Evolutionary conservation across 495 filamentous ascomycete species (phyloP), one percentile per base, ranked within the genome.

Genomic region (Amorphotheca resinae): DNA sequence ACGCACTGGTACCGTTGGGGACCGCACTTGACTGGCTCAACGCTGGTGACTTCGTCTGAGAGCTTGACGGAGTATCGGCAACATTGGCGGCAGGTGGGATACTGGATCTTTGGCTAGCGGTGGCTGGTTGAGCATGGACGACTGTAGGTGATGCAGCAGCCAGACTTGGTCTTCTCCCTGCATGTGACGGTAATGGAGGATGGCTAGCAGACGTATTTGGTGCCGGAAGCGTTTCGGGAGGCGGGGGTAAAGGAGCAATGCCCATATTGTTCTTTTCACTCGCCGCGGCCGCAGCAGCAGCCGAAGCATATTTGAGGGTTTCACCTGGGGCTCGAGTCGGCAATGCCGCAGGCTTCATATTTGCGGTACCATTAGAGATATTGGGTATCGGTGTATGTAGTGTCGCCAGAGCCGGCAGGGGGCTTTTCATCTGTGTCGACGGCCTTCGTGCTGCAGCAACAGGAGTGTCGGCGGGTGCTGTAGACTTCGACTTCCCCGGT

Each of bases 291-390:
- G 91, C 93, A 0, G 91, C 93, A 0, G 91, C 91, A 0, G 91
- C 91, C 15, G 91, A 95, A 22, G 93, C 91, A 59, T 96, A 96
- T 62, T 95, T 95, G 51, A 96, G 66, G 0, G 84, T 84, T 58
- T 96, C 89, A 23, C 85, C 87, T 18, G 87, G 80, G 2, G 84
- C 73, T 53, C 87, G 77, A 32, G 83, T 77, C 6, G 91, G 93
- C 53, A 85, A 54, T 9, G 89, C 82, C 11, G 93, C 91, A 14
- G 91, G 88, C 62, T 96, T 98, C 91, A 96, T 85, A 42, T 3
- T 64, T 38, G 31, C 32, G 38, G 67, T 72, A 51, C 75, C 73
- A 55, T 75, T 85, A 41, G 70, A 32, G 40, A 78, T 68, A 51
- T 61, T 79, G 1, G 81, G 65, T 36, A 79, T 61, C 6, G 80